Base-by-base conservation (phyloP, 2,329 filamentous ascomycete genomes). In the Sarocladium kiliense region DNA sequence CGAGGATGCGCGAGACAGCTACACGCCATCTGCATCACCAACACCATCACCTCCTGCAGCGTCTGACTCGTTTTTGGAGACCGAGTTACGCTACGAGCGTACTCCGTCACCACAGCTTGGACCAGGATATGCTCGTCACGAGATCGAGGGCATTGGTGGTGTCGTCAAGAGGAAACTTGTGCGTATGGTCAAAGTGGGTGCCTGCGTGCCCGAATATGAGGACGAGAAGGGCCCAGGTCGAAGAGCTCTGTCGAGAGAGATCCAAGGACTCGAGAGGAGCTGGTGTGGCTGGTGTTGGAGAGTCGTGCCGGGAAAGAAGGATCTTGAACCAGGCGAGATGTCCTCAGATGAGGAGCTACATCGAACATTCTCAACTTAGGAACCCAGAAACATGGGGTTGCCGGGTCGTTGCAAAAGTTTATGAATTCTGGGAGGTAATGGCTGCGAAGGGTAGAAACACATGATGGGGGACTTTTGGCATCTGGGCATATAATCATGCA, bases 201-300 rank as follows among this genome's bases (percentile, higher is more conserved):
- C 87, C 3, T 90, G 87, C 58, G 93, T 97, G 12, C 87, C 88
- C 58, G 90, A 96, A 67, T 91, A 86, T 73, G 88, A 89, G 60
- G 90, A 93, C 65, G 90, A 95, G 70, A 79, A 81, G 55, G 80
- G 80, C 34, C 77, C 57, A 2, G 64, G 79, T 7, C 84, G 83
- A 3, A 77, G 79, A 56, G 87, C 88, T 61, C 74, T 97, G 25
- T 78, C 78, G 16, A 75, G 87, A 23, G 93, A 97, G 70, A 79
- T 86, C 54, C 76, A 76, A 14, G 89, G 89, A 1, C 70, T 73
- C 50, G 77, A 84, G 56, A 80, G 92, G 58, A 91, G 88, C 66
- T 96, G 91, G 90, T 97, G 92, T 69, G 90, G 88, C 0, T 97
- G 93, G 92, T 97, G 93, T 68, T 84, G 79, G 68, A 78, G 91